Base-by-base conservation (phyloP, 2,329 filamentous ascomycete genomes). In the Hirsutella minnesotensis region DNA sequence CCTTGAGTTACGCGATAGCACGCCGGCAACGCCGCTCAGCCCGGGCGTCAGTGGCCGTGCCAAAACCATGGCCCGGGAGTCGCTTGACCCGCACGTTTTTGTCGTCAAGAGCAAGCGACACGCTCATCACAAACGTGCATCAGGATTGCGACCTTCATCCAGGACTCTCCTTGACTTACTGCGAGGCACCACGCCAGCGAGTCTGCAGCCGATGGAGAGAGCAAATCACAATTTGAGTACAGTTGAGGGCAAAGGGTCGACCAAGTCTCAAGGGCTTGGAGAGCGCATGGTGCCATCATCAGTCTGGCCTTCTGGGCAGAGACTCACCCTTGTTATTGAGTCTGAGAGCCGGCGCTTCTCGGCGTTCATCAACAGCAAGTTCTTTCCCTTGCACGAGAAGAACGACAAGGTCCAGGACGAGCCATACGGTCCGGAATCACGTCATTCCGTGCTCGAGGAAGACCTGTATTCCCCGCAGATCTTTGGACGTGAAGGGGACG, bases 401-500 rank as follows among this genome's bases (percentile, higher is more conserved):
- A 38, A 19, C 24, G 15, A 22, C 13, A 10, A 19, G 5, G 31
- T 31, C 16, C 2, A 16, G 5, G 16, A 19, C 15, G 3, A 27
- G 24, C 24, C 24, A 12, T 12, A n/a, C 4, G 3, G 9, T n/a
- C 16, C 33, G 9, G 18, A 2, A 1, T 16, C 15, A 3, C 3
- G 5, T n/a, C 13, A 35, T 9, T 16, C 33, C 7, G 18, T n/a
- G 8, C 16, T n/a, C 5, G 37, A 18, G 4, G 37, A 39, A 39
- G 33, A 16, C 3, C 9, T 5, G 9, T 9, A 7, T 12, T 27
- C 24, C 12, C 7, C 33, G 9, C 15, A 35, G 9, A 19, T 18
- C 8, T 35, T 5, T 16, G 33, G 33, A 15, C 30, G 42, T 15
- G 50, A 56, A 5, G 49, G 50, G 5, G 44, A 46, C 1, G 29